These are phyloP conservation scores for Neocatenulostroma microsporum DNA, from an alignment of 2,329 filamentous ascomycete species.

Conservation along the genomic window DNA sequence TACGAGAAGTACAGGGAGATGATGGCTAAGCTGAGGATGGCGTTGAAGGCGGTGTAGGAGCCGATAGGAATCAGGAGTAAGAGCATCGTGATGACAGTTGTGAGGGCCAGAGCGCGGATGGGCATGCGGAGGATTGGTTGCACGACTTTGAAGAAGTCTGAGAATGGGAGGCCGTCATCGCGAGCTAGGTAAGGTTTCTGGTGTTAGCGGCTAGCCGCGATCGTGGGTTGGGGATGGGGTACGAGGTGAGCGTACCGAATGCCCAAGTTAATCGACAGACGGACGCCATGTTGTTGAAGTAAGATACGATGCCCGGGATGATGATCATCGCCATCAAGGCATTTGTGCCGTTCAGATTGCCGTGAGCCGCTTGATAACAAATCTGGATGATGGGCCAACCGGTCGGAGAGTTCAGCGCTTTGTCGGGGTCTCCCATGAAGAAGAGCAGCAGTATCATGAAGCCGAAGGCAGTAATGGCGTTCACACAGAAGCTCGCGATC, in stretches of 20 bases:
- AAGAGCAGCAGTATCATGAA: constrained; percentile 1
- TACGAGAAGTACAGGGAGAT: constrained; percentile 1
- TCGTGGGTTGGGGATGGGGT: too few species aligned
- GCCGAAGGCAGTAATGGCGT: not conserved
- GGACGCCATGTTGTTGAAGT: not conserved
- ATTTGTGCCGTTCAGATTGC: not conserved
- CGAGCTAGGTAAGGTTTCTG: too few species aligned
- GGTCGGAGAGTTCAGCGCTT: not conserved
- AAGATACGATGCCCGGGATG: not conserved
- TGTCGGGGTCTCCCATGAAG: constrained; percentile 1
- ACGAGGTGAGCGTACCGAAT: not conserved
- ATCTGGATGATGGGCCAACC: constrained; percentile 2
- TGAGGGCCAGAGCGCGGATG: not conserved
- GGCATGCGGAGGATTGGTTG: not conserved
- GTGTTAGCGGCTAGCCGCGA: too few species aligned
- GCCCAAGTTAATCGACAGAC: not conserved
- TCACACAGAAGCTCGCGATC: constrained; percentile 1
- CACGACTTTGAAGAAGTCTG: constrained; percentile 1
- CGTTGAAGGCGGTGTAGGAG: not conserved
- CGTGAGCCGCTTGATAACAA: not conserved
- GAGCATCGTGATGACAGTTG: not conserved
- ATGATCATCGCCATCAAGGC: not conserved
- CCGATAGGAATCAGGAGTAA: not conserved
- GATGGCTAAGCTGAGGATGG: not conserved
- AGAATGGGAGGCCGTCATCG: constrained; percentile 1